These are phyloP conservation scores for Litsea cubeba DNA, from an alignment of 164 flowering plant genomes.

Conservation along the genomic window DNA sequence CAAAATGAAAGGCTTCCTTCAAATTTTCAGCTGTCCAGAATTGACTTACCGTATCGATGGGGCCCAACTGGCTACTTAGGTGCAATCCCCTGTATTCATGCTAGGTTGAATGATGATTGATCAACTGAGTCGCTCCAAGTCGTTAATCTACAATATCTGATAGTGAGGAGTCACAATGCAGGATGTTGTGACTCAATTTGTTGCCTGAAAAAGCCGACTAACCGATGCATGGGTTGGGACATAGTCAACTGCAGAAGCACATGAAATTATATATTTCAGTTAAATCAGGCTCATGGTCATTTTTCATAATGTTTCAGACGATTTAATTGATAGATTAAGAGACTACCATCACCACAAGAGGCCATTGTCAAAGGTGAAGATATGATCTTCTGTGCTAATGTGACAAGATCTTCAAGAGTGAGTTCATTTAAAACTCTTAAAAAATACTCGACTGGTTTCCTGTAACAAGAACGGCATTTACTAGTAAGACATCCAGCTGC, in stretches of 20 bases:
- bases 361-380: constrained; percentile 82
- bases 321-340: neutral
- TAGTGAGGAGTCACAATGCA: neutral
- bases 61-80: neutral
- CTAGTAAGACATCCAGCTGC: constrained; percentile 1
- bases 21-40: too few species aligned
- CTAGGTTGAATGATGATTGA: neutral
- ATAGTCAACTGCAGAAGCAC: constrained; percentile 38
- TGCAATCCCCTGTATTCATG: neutral
- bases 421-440: constrained; percentile 53
- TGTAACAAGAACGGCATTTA: constrained; percentile 9
- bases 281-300: neutral
- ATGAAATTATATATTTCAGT: neutral
- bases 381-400: constrained; percentile 41
- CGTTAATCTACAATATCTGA: neutral
- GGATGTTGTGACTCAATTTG: neutral
- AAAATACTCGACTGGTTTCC: constrained; percentile 65
- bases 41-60: too few species aligned
- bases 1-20: too few species aligned
- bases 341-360: constrained; percentile 67
- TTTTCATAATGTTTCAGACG: neutral
- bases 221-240: constrained; percentile 69
- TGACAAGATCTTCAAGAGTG: constrained; percentile 48
- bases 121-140: neutral
- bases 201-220: constrained; percentile 39